Base-by-base conservation (phyloP, 805 yeast genomes). In the Pichia gijzeniarum region DNA sequence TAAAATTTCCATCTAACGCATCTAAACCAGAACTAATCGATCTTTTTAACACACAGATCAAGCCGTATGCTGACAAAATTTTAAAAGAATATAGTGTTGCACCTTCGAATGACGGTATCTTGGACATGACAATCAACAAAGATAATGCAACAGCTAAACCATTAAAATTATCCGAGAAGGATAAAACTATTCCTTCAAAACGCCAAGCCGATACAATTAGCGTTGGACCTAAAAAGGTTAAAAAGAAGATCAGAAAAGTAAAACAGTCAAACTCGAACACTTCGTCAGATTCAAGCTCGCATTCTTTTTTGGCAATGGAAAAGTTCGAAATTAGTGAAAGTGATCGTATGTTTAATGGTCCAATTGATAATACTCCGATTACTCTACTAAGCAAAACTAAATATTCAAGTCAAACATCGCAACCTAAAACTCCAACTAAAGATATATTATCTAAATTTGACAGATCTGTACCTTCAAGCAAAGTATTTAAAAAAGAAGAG, bases 21-120 rank as follows among this genome's bases (percentile, higher is more conserved):
- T 85, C 81, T 58, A 91, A 91, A 61, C 64, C 75, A 6, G 79
- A 77, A 12, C 69, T 89, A 47, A 62, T 88, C 2, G 64, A 66
- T n/a, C 56, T 82, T n/a, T 86, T 80, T 63, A 67, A 74, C n/a
- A 60, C 68, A 5, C 61, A 79, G 7, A 65, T 86, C 41, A 67
- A 65, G 14, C 79, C 85, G 2, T 63, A 67, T 10, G 68, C 83
- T 2, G 63, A 65, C 0, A 54, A 62, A 36, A 61, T 76, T 32
- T 63, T 76, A 44, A 59, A 58, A 7, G 58, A 64, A 12, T 59
- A 49, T 28, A 35, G 28, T 12, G 40, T 20, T 43, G 16, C 18
- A 13, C 22, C 40, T n/a, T 31, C 45, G 2, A 18, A n/a, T 17
- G 25, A 31, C 2, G 43, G 31, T 16, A 40, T 44, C 9, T 12